Conservation (phyloP, 345 rosid genomes). For the Boechera retrofracta region DNA sequence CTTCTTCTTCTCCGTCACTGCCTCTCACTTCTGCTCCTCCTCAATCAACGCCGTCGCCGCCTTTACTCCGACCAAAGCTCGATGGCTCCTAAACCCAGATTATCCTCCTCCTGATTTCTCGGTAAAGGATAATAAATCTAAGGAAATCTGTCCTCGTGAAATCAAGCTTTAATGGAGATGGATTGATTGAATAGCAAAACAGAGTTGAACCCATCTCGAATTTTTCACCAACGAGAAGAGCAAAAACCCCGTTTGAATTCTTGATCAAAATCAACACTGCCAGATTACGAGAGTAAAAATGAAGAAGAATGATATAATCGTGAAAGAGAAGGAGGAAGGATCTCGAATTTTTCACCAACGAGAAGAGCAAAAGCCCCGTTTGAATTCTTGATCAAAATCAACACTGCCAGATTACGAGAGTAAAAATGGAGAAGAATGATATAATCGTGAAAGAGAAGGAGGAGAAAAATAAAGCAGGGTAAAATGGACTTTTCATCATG, state of each 20-base stretch:
- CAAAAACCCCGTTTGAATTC: not conserved
- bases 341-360: slow-evolving; percentile 22
- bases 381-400: not conserved
- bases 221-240: not conserved
- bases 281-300: too few relatives aligned
- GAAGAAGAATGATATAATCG: too few relatives aligned
- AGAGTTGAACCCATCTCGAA: slow-evolving; percentile 67
- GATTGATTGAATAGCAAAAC: slow-evolving; percentile 55
- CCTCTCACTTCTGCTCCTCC: slow-evolving; percentile 20
- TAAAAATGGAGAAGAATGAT: too few relatives aligned
- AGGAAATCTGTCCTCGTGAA: slow-evolving; percentile 50
- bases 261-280: not conserved
- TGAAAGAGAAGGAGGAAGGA: too few relatives aligned
- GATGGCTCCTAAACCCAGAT: slow-evolving; percentile 35
- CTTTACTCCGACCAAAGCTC: slow-evolving; percentile 44
- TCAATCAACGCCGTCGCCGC: slow-evolving; percentile 44
- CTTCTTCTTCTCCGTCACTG: slow-evolving; percentile 49
- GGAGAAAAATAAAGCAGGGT: too few relatives aligned
- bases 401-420: too few relatives aligned
- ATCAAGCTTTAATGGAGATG: slow-evolving; percentile 51
- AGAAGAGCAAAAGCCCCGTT: slow-evolving; percentile 6
- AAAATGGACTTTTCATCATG: too few relatives aligned
- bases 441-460: too few relatives aligned
- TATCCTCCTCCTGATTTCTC: slow-evolving; percentile 43
- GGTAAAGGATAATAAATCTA: slow-evolving; percentile 53